Evolutionary conservation across 2,329 filamentous ascomycete genomes (phyloP).

Genomic region (Fusarium sarcochroum): DNA sequence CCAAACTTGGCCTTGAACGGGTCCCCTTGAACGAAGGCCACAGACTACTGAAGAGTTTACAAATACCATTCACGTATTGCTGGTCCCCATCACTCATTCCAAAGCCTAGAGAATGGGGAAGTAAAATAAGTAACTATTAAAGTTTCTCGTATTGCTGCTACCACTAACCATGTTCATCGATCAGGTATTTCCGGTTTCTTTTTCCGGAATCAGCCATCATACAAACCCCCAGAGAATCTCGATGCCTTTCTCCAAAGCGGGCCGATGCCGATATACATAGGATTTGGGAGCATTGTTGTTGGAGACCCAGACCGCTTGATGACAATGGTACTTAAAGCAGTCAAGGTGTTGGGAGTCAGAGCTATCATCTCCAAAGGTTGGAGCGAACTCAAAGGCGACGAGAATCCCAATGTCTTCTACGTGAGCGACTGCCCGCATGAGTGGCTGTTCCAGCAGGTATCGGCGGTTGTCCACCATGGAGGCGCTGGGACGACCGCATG

Average conservation of each 20-base stretch:
- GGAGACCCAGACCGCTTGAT: background rate
- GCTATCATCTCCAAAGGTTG: background rate
- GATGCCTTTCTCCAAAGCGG: background rate
- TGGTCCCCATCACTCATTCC: conserved; percentile 77
- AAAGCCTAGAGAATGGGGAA: conserved; percentile 77
- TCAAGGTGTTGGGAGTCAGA: background rate
- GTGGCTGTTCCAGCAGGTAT: background rate
- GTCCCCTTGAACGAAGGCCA: conserved; percentile 74
- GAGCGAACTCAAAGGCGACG: background rate
- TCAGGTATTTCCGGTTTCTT: background rate
- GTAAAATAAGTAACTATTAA: conserved; percentile 68
- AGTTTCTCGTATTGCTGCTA: too few species aligned
- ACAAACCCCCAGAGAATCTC: background rate
- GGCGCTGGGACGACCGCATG: background rate
- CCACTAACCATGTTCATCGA: too few species aligned
- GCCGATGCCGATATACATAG: background rate
- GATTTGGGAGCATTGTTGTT: background rate
- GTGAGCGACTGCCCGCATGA: background rate
- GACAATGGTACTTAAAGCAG: background rate
- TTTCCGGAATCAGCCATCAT: background rate
- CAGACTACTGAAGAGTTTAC: conserved; percentile 77
- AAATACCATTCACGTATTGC: conserved; percentile 81
- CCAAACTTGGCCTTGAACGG: conserved; percentile 79
- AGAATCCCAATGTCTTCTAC: background rate
- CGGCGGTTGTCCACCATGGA: background rate